These are phyloP conservation scores for Aspergillus sclerotialis DNA, from an alignment of 2,329 filamentous ascomycete genomes.

Conservation along the genomic window DNA sequence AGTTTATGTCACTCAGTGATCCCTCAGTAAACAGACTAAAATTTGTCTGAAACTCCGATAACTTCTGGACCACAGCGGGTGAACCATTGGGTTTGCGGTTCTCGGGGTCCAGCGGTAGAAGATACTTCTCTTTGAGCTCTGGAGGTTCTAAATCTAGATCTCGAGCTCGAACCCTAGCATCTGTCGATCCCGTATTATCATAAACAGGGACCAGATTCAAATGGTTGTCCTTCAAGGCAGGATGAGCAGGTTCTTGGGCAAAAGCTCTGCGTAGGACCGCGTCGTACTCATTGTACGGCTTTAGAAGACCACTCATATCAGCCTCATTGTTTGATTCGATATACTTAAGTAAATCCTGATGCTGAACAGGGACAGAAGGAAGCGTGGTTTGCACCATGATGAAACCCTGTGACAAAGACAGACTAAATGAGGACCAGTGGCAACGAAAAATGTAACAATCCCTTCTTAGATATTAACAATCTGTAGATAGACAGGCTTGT, in stretches of 20 bases:
- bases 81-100: slow-evolving; percentile 57
- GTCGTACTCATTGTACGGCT: slow-evolving; percentile 33
- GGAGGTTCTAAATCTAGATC: slow-evolving; percentile 22
- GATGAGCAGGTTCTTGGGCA: slow-evolving; percentile 31
- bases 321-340: slow-evolving; percentile 16
- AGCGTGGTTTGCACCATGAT: slow-evolving; percentile 10
- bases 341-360: slow-evolving; percentile 21
- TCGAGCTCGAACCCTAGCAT: slow-evolving; percentile 25
- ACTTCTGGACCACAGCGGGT: slow-evolving; percentile 58
- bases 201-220: slow-evolving; percentile 32
- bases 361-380: slow-evolving; percentile 21
- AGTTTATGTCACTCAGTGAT: slow-evolving; percentile 67
- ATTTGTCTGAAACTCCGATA: slow-evolving; percentile 69
- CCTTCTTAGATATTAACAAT: background rate
- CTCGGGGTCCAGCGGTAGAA: slow-evolving; percentile 31
- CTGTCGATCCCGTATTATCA: slow-evolving; percentile 12
- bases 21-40: slow-evolving; percentile 78
- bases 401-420: background rate
- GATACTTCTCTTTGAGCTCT: slow-evolving; percentile 24
- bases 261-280: slow-evolving; percentile 28
- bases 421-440: background rate
- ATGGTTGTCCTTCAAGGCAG: slow-evolving; percentile 20
- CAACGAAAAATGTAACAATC: background rate
- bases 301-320: slow-evolving; percentile 21
- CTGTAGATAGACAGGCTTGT: background rate